These are phyloP conservation scores for Tricholoma hemisulphureum DNA, from an alignment of 768 basidiomycete species.

Conservation along the genomic window DNA sequence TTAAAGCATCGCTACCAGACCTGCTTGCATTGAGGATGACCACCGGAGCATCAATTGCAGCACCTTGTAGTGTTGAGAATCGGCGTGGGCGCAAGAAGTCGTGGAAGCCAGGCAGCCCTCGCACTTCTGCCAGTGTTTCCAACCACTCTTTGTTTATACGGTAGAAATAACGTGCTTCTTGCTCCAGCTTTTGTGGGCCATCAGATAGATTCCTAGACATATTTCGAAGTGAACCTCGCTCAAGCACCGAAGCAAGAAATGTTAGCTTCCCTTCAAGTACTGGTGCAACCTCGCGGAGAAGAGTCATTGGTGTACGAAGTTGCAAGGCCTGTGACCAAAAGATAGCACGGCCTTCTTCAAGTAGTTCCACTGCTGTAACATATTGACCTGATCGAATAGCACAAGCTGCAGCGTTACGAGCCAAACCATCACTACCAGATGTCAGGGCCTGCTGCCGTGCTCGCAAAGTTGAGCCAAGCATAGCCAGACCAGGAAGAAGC, in stretches of 20 bases:
- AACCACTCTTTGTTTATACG: neutral
- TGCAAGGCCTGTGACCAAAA: neutral
- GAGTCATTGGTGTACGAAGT: neutral
- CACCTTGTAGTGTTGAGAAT: neutral
- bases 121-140: neutral
- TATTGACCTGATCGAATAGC: neutral
- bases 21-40: conserved; percentile 2
- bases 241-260: neutral
- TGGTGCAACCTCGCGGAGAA: neutral
- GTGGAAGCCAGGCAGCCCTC: neutral
- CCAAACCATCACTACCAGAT: neutral
- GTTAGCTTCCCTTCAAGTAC: neutral
- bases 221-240: neutral
- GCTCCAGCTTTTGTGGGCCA: neutral
- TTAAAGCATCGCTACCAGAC: neutral
- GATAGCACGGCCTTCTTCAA: neutral
- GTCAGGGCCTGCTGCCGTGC: neutral
- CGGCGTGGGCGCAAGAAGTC: neutral
- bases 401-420: neutral
- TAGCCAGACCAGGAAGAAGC: neutral
- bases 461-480: neutral
- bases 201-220: neutral
- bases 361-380: neutral
- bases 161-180: neutral
- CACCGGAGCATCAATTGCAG: neutral